Evolutionary conservation across 352 stramenopile genomes (phyloP), one percentile per base, ranked within the genome.

Genomic region (Pythium coloratum): DNA sequence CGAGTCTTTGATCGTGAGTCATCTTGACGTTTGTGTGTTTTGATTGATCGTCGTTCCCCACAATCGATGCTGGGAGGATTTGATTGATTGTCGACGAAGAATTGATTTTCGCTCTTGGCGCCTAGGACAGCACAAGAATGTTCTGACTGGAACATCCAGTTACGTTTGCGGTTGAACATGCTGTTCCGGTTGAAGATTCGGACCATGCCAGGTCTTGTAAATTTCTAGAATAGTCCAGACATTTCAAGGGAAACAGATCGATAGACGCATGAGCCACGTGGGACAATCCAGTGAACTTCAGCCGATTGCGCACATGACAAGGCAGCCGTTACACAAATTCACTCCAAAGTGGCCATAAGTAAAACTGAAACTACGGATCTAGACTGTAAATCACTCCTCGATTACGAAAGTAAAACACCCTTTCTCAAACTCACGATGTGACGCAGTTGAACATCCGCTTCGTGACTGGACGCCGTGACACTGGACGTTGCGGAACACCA

Each of bases 171-270:
- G 18, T 49, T 46, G 38, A 46, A 46, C 38, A n/a, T 46, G 44
- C 30, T 26, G 44, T 64, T 64, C 34, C 20, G 16, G 49, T 66
- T 67, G 60, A 67, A 67, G 50, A 60, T 67, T 65, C 59, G 59
- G 13, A 18, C 40, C 40, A 24, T 24, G 8, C 2, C 40, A 5
- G 13, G 7, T 49, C 4, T 6, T 0, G 40, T 49, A 49, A 49
- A 49, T 49, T 49, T 18, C 40, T 9, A 3, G 4, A 24, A 49
- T 49, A 49, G 40, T 7, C 40, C 2, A 8, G 5, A 24, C 1
- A 8, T 49, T 49, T 49, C 16, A 24, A 6, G 7, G 8, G 40
- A 49, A 49, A 49, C 40, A 49, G 40, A 49, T 49, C 40, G 16
- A 49, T 49, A 49, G 40, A 49, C 40, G 40, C 8, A 24, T 6